Base-by-base conservation (phyloP, 805 yeast species). In the Pichia kluyveri region DNA sequence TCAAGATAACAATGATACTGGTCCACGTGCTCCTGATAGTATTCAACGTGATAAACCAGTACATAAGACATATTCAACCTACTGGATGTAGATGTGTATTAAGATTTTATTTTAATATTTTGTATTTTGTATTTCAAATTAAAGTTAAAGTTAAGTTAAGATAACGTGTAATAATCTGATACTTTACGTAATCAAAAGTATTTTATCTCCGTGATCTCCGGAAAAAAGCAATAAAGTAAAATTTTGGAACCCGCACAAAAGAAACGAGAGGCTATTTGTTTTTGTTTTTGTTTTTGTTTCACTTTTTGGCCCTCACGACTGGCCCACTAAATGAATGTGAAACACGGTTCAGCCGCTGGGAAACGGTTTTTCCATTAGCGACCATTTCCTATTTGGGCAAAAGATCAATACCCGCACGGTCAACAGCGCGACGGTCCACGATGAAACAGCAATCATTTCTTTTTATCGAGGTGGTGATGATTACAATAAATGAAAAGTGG, bases 1-100 rank as follows among this genome's bases (percentile, higher is more conserved):
- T 38, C 86, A 81, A 56, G 69, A 75, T 41, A 79, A 81, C 53
- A 81, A 83, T 56, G 88, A 83, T 57, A 82, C 88, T 0, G 88
- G 87, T 0, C 67, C 57, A 0, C 62, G 61, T 42, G 84, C 83
- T 0, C 83, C 85, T 0, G 45, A 62, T 1, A 62, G 67, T 11
- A 68, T 79, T 15, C 53, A 67, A 15, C 64, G 58, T n/a, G 36
- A 50, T 2, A 61, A 53, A 34, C 68, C 68, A 19, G 55, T 51
- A 5, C 51, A 50, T 2, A 55, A 51, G 19, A 53, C 55, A 8
- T 56, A 48, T 30, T 53, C 50, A 11, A 59, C 60, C 1, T 62
- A 59, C 41, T 60, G 63, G 65, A 57, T 63, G 38, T 62, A 47
- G 30, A 8, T 36, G 37, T 15, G 10, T 43, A 9, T 42, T 15